Conservation (phyloP, 345 rosid species). For the Eucalyptus shirleyi region DNA sequence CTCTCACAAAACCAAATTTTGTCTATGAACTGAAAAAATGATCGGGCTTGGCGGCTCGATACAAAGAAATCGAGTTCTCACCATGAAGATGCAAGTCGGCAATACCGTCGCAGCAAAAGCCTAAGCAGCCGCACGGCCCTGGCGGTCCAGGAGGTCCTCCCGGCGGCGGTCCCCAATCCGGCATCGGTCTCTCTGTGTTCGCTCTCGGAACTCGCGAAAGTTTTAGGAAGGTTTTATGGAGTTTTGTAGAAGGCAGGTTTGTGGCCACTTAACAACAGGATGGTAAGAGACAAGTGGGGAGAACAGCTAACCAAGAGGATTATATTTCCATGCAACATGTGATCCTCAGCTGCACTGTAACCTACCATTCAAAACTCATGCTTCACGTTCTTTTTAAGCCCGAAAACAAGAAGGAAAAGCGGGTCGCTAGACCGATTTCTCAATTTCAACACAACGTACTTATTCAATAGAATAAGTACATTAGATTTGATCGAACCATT, state of each 20-base stretch:
- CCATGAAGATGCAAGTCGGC: constrained; percentile 35
- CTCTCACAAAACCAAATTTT: background rate
- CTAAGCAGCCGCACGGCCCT: constrained; percentile 25
- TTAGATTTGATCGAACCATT: fast-evolving
- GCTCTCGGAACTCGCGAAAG: background rate
- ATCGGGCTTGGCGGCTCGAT: background rate
- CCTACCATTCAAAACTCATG: background rate
- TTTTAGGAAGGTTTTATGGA: background rate
- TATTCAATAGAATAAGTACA: background rate
- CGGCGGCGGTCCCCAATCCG: constrained; percentile 1
- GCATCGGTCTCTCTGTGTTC: background rate
- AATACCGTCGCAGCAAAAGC: constrained; percentile 15
- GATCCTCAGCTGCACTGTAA: background rate
- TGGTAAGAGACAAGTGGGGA: background rate
- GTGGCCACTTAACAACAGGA: background rate
- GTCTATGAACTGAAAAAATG: background rate
- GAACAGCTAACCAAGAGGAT: background rate
- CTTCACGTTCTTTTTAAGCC: background rate
- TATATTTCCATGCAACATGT: background rate
- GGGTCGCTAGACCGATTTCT: fast-evolving
- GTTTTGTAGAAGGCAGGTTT: background rate
- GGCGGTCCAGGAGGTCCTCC: background rate
- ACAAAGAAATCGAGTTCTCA: background rate
- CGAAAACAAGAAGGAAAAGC: background rate
- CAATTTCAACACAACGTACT: fast-evolving